Percentiles rank a stretch among this genome's conserved stretches.
These are phyloP conservation scores for Panicum miliaceum DNA, from an alignment of 176 grass and related monocot genomes.

Conservation along the genomic window DNA sequence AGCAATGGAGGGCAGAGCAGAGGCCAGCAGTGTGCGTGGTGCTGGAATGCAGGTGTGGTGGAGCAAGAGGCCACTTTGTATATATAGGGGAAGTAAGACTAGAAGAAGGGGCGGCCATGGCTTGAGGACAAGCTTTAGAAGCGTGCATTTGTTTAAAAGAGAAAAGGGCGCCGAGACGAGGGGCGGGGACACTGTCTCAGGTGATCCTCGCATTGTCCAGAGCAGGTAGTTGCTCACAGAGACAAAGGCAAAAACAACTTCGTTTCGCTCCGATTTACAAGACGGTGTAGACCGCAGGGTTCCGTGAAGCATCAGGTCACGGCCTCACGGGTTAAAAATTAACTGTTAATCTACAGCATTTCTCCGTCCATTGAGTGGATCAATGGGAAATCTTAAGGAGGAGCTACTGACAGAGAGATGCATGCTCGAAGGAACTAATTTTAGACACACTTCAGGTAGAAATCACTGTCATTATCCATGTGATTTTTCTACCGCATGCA, in stretches of 20 bases:
- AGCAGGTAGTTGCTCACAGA: slow-evolving; percentile 8
- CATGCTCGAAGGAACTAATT: too few species aligned
- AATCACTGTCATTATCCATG: neutral
- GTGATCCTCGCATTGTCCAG: slow-evolving; percentile 37
- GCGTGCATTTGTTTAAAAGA: slow-evolving; percentile 60
- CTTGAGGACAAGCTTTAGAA: slow-evolving; percentile 71
- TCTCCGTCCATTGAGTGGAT: neutral
- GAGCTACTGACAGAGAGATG: neutral
- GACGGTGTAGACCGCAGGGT: too few species aligned
- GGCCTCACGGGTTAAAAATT: neutral
- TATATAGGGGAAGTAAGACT: slow-evolving; percentile 56
- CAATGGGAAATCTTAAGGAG: neutral
- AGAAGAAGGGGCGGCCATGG: neutral
- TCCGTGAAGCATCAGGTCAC: neutral
- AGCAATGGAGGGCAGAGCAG: slow-evolving; percentile 3
- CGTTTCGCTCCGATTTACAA: neutral
- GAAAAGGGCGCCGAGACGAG: slow-evolving; percentile 27
- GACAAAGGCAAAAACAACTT: slow-evolving; percentile 3
- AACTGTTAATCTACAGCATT: neutral
- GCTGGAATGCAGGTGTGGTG: slow-evolving; percentile 12
- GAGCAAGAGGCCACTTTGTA: neutral
- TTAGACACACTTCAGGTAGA: neutral
- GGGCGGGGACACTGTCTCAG: slow-evolving; percentile 30
- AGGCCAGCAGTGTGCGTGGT: neutral
- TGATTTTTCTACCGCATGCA: neutral